A percentile compares a stretch with the other conserved stretches of the same genome.
phyloP scores from a whole-genome alignment of 2,329 filamentous ascomycete species.

The Didymella exigua region DNA sequence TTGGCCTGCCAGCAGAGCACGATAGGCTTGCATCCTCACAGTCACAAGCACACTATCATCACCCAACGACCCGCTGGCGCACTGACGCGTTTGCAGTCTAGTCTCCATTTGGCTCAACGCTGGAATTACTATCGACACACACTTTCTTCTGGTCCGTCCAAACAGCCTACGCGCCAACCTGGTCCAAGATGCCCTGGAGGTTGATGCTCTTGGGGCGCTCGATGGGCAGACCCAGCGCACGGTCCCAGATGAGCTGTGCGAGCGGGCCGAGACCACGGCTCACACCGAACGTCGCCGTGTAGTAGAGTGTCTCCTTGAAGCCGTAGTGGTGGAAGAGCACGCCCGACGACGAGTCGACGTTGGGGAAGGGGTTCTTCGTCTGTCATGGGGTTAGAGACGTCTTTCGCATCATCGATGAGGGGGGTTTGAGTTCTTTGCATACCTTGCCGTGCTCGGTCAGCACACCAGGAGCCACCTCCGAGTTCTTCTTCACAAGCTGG shows the following conservation, averaged over 20 bases:
- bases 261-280: slow-evolving; percentile 80
- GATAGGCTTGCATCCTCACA: too few species aligned
- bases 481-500: slow-evolving; percentile 92
- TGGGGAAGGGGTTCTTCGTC: slow-evolving; percentile 97
- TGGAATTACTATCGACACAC: slow-evolving; percentile 26
- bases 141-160: background rate
- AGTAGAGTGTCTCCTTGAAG: slow-evolving; percentile 96
- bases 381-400: slow-evolving; percentile 35
- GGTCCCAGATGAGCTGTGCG: slow-evolving; percentile 94
- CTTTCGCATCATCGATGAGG: background rate
- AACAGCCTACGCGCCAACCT: slow-evolving; percentile 44
- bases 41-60: too few species aligned
- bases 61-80: background rate
- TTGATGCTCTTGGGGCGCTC: slow-evolving; percentile 99
- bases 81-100: background rate
- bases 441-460: slow-evolving; percentile 96
- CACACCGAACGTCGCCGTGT: slow-evolving; percentile 75
- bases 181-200: slow-evolving; percentile 79
- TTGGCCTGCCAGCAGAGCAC: too few species aligned
- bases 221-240: slow-evolving; percentile 90
- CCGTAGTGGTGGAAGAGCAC: slow-evolving; percentile 98
- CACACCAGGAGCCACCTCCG: slow-evolving; percentile 85
- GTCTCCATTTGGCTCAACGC: slow-evolving; percentile 18
- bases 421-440: slow-evolving; percentile 46
- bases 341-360: slow-evolving; percentile 91